phyloP scores from a whole-genome alignment of 805 yeast genomes.

The Candida orba region DNA sequence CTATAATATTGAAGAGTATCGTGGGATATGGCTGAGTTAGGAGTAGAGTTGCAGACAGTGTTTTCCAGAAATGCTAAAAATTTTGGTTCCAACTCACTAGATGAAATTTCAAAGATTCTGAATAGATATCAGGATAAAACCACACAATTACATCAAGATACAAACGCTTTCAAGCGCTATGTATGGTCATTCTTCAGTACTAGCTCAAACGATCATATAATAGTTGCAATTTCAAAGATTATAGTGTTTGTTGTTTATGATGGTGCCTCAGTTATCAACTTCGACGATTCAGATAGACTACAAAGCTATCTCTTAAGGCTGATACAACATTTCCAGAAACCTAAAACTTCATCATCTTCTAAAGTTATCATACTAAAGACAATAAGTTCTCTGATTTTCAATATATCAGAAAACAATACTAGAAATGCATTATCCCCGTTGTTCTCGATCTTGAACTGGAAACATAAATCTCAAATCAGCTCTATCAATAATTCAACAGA shows the following conservation, averaged over 20 bases:
- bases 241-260: neutral
- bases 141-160: slow-evolving; percentile 2
- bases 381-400: slow-evolving; percentile 2
- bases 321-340: slow-evolving; percentile 13
- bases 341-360: neutral
- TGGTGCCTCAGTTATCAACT: neutral
- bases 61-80: too few relatives aligned
- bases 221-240: slow-evolving; percentile 1
- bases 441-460: slow-evolving; percentile 16
- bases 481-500: slow-evolving; percentile 2
- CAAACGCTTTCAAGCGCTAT: neutral
- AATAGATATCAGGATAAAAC: neutral
- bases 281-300: slow-evolving; percentile 3
- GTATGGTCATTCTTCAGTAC: slow-evolving; percentile 1
- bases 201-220: slow-evolving; percentile 6
- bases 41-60: too few relatives aligned
- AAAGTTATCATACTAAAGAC: slow-evolving; percentile 4
- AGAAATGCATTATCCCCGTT: slow-evolving; percentile 9
- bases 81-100: too few relatives aligned
- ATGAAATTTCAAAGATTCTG: neutral
- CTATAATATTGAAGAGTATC: too few relatives aligned
- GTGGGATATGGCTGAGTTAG: too few relatives aligned
- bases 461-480: neutral
- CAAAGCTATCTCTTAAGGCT: slow-evolving; percentile 9
- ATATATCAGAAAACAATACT: neutral